Evolutionary conservation across 2,329 filamentous ascomycete species (phyloP).

Genomic region (Aplosporella prunicola): DNA sequence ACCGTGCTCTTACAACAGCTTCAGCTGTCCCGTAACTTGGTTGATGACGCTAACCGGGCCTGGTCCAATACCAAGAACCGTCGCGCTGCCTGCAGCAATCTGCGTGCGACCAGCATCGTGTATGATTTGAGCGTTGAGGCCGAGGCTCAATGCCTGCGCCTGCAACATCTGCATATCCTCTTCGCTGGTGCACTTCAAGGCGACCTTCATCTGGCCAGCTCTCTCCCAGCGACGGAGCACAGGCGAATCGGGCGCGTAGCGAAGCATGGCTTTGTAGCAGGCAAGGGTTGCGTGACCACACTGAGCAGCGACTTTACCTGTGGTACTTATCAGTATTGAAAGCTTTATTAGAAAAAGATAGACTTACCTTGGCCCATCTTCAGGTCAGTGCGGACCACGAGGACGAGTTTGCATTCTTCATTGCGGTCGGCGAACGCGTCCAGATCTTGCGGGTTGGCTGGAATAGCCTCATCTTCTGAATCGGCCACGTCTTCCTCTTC

Average conservation of each 20-base stretch:
- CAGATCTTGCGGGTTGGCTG: constrained; percentile 24
- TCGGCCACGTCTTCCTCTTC: constrained; percentile 33
- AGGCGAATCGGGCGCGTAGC: constrained; percentile 44
- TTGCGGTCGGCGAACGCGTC: constrained; percentile 36
- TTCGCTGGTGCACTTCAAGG: constrained; percentile 72
- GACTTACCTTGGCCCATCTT: constrained; percentile 89
- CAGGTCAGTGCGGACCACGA: constrained; percentile 86
- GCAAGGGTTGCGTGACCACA: constrained; percentile 93
- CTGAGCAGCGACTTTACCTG: constrained; percentile 95
- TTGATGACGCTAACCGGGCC: constrained; percentile 83
- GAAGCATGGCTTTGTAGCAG: constrained; percentile 79
- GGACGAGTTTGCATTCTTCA: constrained; percentile 89
- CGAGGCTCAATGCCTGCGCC: constrained; percentile 67
- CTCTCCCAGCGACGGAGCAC: constrained; percentile 79
- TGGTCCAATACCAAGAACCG: constrained; percentile 66
- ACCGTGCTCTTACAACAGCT: constrained; percentile 62
- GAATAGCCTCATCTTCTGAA: constrained; percentile 23
- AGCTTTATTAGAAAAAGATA: constrained; percentile 3
- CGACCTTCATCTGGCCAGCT: constrained; percentile 84
- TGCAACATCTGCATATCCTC: constrained; percentile 68
- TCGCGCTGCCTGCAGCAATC: constrained; percentile 87
- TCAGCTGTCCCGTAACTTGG: constrained; percentile 73
- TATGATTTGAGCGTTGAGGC: constrained; percentile 81
- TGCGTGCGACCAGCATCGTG: constrained; percentile 95
- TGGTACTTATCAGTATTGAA: constrained; percentile 2